Percentiles rank a stretch among this genome's conserved stretches.
Evolutionary conservation across 2,329 filamentous ascomycete genomes (phyloP).

Genomic region (Aureobasidium sp.): DNA sequence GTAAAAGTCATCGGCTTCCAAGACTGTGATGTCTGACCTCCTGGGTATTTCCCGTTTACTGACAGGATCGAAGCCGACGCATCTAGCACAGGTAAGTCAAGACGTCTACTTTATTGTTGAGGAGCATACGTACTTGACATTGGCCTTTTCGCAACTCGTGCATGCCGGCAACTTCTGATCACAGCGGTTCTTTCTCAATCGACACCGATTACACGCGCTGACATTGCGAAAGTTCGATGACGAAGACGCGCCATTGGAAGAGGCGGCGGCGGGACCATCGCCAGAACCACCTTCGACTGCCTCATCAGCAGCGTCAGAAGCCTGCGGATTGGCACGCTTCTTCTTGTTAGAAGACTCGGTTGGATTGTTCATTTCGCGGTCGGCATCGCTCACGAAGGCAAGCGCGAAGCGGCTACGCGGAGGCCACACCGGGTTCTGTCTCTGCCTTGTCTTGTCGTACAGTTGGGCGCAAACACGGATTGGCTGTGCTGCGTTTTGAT

Average conservation of each 20-base stretch:
- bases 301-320: not conserved
- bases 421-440: not conserved
- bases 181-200: slow-evolving; percentile 87
- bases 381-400: slow-evolving; percentile 9
- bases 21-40: slow-evolving; percentile 36
- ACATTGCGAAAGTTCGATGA: slow-evolving; percentile 60
- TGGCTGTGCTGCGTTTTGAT: not conserved
- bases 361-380: slow-evolving; percentile 14
- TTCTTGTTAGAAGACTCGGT: slow-evolving; percentile 13
- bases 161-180: slow-evolving; percentile 90
- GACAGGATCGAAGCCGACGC: slow-evolving; percentile 93
- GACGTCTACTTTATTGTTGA: not conserved
- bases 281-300: not conserved
- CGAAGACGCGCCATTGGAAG: slow-evolving; percentile 34
- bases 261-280: not conserved
- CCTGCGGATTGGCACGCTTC: slow-evolving; percentile 13
- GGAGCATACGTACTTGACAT: slow-evolving; percentile 49
- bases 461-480: not conserved
- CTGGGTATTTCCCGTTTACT: slow-evolving; percentile 92
- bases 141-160: slow-evolving; percentile 86
- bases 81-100: slow-evolving; percentile 32
- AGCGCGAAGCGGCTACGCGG: slow-evolving; percentile 13
- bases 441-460: not conserved
- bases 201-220: slow-evolving; percentile 88
- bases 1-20: not conserved